A percentile compares a stretch with the other conserved stretches of the same genome.
Conservation (phyloP, 176 grass and related monocot genomes). For the Aegilops speltoides region DNA sequence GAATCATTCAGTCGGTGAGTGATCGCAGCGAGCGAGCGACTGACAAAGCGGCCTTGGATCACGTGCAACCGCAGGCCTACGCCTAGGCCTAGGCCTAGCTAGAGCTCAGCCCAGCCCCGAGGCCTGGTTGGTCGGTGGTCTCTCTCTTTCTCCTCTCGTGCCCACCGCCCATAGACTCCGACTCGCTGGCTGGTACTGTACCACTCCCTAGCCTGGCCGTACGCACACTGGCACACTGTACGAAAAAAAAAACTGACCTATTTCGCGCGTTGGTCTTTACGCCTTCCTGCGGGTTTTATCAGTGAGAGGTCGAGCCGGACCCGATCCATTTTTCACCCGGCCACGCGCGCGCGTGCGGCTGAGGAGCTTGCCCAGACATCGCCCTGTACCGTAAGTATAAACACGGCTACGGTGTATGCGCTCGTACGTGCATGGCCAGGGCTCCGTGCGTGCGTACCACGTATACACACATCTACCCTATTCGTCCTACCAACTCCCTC, state of each 20-base stretch:
- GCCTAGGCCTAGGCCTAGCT: not conserved
- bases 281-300: not conserved
- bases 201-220: not conserved
- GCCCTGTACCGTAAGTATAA: no score
- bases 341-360: no score
- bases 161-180: not conserved
- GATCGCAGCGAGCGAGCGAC: not conserved
- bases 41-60: constrained; percentile 35
- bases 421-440: no score
- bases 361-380: no score
- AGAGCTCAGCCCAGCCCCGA: no score
- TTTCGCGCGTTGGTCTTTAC: not conserved
- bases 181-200: no score
- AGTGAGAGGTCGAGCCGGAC: no score
- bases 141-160: not conserved
- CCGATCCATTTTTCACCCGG: no score
- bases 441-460: no score
- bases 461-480: no score
- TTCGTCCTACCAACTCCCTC: no score
- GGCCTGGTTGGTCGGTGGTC: not conserved
- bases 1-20: not conserved
- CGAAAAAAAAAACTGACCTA: not conserved
- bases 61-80: constrained; percentile 27
- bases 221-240: not conserved
- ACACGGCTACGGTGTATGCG: no score